Evolutionary conservation across 257 asterid genomes (phyloP).

Genomic region (Forsythia viridissima): DNA sequence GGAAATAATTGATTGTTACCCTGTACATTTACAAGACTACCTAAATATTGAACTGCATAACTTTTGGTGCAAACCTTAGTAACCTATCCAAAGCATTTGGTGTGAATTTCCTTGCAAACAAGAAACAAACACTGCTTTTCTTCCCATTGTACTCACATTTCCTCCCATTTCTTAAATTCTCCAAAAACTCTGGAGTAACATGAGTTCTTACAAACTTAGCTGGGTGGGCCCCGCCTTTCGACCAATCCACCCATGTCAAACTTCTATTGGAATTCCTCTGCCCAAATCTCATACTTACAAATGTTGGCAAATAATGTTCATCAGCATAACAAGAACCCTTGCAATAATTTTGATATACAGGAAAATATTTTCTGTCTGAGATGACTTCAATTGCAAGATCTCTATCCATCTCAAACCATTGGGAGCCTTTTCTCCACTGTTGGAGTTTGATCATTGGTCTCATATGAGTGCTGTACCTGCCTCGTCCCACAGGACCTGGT

Average conservation of each 20-base stretch:
- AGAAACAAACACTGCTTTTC: constrained; percentile 46
- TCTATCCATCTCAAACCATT: constrained; percentile 78
- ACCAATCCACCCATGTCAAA: constrained; percentile 86
- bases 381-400: constrained; percentile 63
- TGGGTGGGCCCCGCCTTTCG: constrained; percentile 87
- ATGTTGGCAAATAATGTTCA: constrained; percentile 84
- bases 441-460: constrained; percentile 44
- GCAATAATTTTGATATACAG: constrained; percentile 47
- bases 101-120: constrained; percentile 87
- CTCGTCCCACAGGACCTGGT: constrained; percentile 62
- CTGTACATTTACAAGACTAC: neutral
- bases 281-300: constrained; percentile 49
- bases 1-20: neutral
- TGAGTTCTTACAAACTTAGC: constrained; percentile 42
- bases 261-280: constrained; percentile 52
- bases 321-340: constrained; percentile 64
- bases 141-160: constrained; percentile 71
- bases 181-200: constrained; percentile 48
- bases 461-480: constrained; percentile 60
- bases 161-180: constrained; percentile 49
- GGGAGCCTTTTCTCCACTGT: constrained; percentile 89
- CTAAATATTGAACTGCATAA: constrained; percentile 67
- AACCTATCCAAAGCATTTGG: constrained; percentile 58
- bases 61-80: constrained; percentile 62
- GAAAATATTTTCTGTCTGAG: constrained; percentile 49